Evolutionary conservation across 305 asterid species (phyloP).

Genomic region (Withania somnifera): DNA sequence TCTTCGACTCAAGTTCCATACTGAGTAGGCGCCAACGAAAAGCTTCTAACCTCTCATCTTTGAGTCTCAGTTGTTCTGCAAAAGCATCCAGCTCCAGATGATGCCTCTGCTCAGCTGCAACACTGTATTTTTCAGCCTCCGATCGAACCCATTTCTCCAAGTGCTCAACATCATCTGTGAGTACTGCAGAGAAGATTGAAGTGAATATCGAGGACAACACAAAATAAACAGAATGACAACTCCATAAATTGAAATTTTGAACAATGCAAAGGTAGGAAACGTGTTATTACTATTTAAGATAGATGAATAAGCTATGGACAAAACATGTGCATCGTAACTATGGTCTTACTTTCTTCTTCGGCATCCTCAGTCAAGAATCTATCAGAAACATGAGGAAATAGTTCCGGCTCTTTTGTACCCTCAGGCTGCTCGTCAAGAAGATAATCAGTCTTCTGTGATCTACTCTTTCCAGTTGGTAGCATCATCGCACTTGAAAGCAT

Average conservation of each 20-base stretch:
- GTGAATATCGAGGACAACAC: not conserved
- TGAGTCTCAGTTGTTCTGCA: conserved; percentile 66
- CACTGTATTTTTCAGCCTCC: conserved; percentile 35
- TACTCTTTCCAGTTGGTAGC: conserved; percentile 20
- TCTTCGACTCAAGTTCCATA: conserved; percentile 73
- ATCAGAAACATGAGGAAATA: conserved; percentile 23
- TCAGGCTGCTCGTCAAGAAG: conserved; percentile 24
- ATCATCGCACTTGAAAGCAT: conserved; percentile 20
- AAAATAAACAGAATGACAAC: not conserved
- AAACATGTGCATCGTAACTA: not conserved
- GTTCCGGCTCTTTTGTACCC: conserved; percentile 17
- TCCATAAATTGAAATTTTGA: not conserved
- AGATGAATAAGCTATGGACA: not conserved
- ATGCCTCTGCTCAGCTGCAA: conserved; percentile 46
- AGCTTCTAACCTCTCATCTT: conserved; percentile 70
- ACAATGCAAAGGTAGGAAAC: not conserved
- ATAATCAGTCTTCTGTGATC: conserved; percentile 14
- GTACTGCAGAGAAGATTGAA: not conserved
- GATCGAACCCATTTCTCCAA: conserved; percentile 44
- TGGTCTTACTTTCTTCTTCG: conserved; percentile 44
- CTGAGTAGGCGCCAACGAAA: conserved; percentile 63
- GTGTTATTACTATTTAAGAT: not conserved
- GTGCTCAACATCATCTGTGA: conserved; percentile 30
- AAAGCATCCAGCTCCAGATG: conserved; percentile 66
- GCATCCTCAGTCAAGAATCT: conserved; percentile 28